Percentiles rank a stretch among this genome's conserved stretches.
phyloP scores from a whole-genome alignment of 116 monocot species.

The Dioscorea cayenensis region DNA sequence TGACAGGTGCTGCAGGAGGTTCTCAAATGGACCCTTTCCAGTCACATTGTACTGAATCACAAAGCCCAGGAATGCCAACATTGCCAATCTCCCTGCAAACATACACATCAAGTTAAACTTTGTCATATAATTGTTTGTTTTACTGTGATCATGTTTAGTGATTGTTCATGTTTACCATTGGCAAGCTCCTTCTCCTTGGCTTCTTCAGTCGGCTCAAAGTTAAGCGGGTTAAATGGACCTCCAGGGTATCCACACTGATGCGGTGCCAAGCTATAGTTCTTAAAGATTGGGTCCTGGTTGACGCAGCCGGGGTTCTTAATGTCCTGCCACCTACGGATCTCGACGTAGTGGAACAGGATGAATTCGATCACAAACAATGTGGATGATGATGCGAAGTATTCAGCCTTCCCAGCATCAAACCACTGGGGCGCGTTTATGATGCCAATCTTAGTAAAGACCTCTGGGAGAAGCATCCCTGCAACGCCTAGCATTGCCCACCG shows the following conservation, averaged over 20 bases:
- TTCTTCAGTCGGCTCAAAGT: slow-evolving; percentile 68
- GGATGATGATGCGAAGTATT: slow-evolving; percentile 88
- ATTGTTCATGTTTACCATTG: slow-evolving; percentile 41
- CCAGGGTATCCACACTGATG: slow-evolving; percentile 86
- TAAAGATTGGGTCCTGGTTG: slow-evolving; percentile 98
- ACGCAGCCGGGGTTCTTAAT: slow-evolving; percentile 96
- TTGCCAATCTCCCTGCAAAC: slow-evolving; percentile 79
- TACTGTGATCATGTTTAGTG: background rate
- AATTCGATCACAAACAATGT: slow-evolving; percentile 91
- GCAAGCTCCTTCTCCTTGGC: slow-evolving; percentile 99
- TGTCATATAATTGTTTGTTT: background rate
- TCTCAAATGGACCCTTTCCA: slow-evolving; percentile 77
- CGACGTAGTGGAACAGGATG: slow-evolving; percentile 93
- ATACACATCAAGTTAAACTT: background rate
- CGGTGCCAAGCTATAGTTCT: slow-evolving; percentile 79
- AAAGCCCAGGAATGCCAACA: slow-evolving; percentile 92
- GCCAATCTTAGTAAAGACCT: slow-evolving; percentile 81
- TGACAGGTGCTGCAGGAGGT: slow-evolving; percentile 82
- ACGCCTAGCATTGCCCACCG: slow-evolving; percentile 95
- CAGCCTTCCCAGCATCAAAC: slow-evolving; percentile 17
- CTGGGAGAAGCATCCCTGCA: slow-evolving; percentile 82
- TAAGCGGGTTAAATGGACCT: slow-evolving; percentile 93
- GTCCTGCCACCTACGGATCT: slow-evolving; percentile 95
- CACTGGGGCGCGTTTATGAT: slow-evolving; percentile 46
- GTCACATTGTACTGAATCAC: slow-evolving; percentile 84